Conservation (phyloP, 2,329 filamentous ascomycete genomes). For the Sporothrix pseudoabietina region DNA sequence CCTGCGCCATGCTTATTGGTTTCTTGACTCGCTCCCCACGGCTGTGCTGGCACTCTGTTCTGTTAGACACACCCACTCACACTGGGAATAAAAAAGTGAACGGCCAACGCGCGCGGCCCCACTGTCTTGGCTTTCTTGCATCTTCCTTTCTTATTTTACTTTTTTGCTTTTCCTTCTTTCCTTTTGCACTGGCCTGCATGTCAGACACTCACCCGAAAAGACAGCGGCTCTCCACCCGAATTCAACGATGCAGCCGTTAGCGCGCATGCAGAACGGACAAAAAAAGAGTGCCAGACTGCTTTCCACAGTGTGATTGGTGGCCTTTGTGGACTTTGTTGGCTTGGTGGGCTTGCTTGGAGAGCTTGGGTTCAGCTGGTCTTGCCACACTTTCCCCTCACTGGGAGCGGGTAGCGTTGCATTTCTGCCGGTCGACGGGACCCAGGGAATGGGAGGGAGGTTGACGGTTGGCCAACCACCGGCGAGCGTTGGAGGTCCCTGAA, state of each 20-base stretch:
- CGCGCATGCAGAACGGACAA: not conserved
- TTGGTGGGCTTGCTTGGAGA: not conserved
- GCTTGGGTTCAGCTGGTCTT: slow-evolving; percentile 20
- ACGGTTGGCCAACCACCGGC: slow-evolving; percentile 13
- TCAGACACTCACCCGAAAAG: not conserved
- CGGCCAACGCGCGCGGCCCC: slow-evolving; percentile 12
- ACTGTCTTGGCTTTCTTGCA: slow-evolving; percentile 22
- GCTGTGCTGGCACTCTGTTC: not conserved
- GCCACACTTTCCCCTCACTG: slow-evolving; percentile 3
- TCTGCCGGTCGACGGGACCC: not conserved
- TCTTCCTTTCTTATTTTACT: not conserved
- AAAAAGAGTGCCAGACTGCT: no score
- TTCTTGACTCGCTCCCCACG: not conserved
- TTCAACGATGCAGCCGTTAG: slow-evolving; percentile 12
- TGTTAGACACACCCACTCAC: not conserved
- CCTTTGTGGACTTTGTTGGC: not conserved
- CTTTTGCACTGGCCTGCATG: not conserved
- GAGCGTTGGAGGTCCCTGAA: not conserved
- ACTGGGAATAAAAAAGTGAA: slow-evolving; percentile 12
- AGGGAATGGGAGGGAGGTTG: slow-evolving; percentile 10
- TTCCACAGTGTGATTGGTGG: not conserved
- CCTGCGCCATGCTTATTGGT: not conserved
- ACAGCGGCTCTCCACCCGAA: not conserved
- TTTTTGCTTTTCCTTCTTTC: not conserved
- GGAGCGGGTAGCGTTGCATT: slow-evolving; percentile 14